Conservation (phyloP, 139 green algal genomes). For the Tetraselmis striata region DNA sequence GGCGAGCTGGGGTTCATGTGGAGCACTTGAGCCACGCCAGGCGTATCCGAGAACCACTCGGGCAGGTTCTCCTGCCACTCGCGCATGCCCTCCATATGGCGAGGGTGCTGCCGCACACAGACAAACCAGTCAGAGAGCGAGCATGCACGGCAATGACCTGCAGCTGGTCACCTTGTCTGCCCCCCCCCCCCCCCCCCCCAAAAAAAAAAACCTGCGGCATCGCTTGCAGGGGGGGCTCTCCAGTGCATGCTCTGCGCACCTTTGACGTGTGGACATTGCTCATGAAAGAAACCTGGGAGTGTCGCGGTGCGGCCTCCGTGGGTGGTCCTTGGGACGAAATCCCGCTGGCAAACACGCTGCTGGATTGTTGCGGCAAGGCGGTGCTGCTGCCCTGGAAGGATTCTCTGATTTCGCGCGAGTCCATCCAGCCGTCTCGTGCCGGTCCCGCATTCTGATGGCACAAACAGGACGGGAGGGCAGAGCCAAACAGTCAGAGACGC, state of each 20-base stretch:
- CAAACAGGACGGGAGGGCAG: too few species aligned
- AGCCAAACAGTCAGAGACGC: too few species aligned
- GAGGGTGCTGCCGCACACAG: too few species aligned
- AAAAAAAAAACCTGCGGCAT: neutral
- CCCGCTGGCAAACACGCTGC: too few species aligned
- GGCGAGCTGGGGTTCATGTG: neutral
- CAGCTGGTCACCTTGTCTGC: neutral
- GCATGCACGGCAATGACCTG: neutral
- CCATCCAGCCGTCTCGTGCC: neutral
- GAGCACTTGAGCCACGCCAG: neutral
- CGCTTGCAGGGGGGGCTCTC: too few species aligned
- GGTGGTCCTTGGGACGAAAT: neutral
- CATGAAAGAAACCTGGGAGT: neutral
- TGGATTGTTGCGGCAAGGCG: too few species aligned
- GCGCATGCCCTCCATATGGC: too few species aligned
- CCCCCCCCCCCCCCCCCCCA: too few species aligned
- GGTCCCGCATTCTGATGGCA: neutral
- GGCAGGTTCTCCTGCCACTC: neutral
- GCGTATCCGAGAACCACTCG: neutral
- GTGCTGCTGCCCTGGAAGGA: neutral
- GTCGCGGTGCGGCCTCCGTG: neutral
- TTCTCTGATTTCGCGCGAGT: too few species aligned
- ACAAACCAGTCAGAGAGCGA: too few species aligned
- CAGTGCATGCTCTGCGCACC: too few species aligned
- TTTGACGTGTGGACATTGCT: neutral